Conservation (phyloP, 352 stramenopile genomes). For the Aphanomyces cochlioides region DNA sequence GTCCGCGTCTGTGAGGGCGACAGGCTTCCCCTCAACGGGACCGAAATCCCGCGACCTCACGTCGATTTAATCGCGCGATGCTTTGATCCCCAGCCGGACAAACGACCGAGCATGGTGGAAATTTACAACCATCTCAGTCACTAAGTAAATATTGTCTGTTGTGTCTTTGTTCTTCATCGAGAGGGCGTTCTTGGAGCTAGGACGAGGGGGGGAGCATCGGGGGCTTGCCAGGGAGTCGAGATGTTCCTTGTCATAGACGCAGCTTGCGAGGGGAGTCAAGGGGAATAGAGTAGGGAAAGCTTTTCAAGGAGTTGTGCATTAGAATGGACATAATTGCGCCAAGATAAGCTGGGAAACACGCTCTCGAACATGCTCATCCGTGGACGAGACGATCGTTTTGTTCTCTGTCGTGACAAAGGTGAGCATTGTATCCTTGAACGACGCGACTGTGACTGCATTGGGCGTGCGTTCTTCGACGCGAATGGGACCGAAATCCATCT, state of each 20-base stretch:
- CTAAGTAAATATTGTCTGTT: constrained; percentile 1
- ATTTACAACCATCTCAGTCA: constrained; percentile 40
- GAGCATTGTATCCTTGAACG: constrained; percentile 5
- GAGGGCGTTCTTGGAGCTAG: neutral
- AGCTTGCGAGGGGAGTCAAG: too few relatives aligned
- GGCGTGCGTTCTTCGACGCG: constrained; percentile 7
- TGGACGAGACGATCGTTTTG: constrained; percentile 23
- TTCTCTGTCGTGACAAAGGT: constrained; percentile 17
- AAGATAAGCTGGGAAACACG: constrained; percentile 12
- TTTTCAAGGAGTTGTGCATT: neutral
- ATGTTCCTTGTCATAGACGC: too few relatives aligned
- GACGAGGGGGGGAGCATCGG: too few relatives aligned
- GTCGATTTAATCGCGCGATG: constrained; percentile 55
- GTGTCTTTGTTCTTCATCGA: neutral
- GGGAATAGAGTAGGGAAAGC: too few relatives aligned
- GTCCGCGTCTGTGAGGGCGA: constrained; percentile 61
- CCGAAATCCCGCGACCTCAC: constrained; percentile 40
- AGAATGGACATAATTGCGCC: constrained; percentile 6
- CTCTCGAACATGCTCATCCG: constrained; percentile 8
- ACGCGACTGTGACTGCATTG: neutral
- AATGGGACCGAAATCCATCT: constrained; percentile 16
- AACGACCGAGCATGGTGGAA: constrained; percentile 58
- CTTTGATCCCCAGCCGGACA: constrained; percentile 55
- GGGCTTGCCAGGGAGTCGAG: too few relatives aligned
- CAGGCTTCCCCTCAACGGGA: constrained; percentile 50